These are phyloP conservation scores for Aristolochia contorta DNA, from an alignment of 164 flowering plant species.

Conservation along the genomic window DNA sequence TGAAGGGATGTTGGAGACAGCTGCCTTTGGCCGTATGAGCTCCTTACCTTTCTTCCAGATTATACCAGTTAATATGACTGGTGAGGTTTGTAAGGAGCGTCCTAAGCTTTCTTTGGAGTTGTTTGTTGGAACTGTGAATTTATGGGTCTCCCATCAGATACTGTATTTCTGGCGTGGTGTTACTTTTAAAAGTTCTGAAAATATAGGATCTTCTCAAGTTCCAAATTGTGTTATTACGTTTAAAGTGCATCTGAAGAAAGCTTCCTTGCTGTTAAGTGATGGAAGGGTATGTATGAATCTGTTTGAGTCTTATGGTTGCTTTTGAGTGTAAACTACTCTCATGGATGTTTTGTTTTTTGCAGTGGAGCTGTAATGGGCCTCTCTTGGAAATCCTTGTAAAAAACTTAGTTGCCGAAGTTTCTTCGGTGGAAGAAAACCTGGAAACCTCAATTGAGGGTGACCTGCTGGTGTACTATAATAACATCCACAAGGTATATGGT, in stretches of 20 bases:
- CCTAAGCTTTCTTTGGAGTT: constrained; percentile 21
- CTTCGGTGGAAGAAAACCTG: constrained; percentile 16
- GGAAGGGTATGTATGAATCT: constrained; percentile 49
- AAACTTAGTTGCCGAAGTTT: constrained; percentile 28
- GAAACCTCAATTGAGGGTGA: constrained; percentile 38
- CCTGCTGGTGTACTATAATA: constrained; percentile 70
- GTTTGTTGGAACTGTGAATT: constrained; percentile 40
- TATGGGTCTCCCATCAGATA: constrained; percentile 55
- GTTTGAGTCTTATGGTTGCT: background rate
- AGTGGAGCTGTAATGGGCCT: constrained; percentile 80
- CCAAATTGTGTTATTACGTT: constrained; percentile 18
- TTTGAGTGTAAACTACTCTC: background rate
- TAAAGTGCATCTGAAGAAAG: constrained; percentile 38
- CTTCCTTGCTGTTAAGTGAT: constrained; percentile 69
- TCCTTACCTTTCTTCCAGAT: constrained; percentile 62
- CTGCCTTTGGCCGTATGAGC: constrained; percentile 20
- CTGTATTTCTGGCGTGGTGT: constrained; percentile 47
- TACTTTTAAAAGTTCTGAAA: constrained; percentile 21
- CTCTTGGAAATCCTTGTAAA: constrained; percentile 47
- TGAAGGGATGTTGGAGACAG: constrained; percentile 28
- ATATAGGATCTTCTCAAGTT: constrained; percentile 27
- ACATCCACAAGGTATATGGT: constrained; percentile 62
- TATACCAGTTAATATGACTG: constrained; percentile 27
- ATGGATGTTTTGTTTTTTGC: background rate
- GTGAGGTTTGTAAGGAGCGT: constrained; percentile 24